Evolutionary conservation across 305 asterid genomes (phyloP).

Genomic region (Fraxinus albicans): DNA sequence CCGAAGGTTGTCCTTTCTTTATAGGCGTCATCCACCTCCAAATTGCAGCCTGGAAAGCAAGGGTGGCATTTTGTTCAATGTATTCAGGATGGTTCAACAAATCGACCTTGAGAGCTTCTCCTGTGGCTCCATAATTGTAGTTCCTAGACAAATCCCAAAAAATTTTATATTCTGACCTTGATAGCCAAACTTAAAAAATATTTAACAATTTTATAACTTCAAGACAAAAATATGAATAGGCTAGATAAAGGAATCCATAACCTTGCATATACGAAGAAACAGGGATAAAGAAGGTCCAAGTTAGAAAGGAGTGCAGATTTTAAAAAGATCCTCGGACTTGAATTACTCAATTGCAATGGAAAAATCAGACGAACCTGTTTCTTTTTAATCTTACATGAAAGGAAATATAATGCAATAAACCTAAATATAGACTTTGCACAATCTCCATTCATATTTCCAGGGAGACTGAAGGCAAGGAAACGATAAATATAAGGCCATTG

Average conservation of each 20-base stretch:
- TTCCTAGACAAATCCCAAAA: conserved; percentile 47
- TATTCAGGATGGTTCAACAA: conserved; percentile 84
- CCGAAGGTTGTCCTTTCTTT: conserved; percentile 77
- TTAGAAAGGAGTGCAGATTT: not conserved
- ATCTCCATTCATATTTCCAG: not conserved
- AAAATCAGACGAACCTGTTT: not conserved
- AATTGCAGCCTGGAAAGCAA: conserved; percentile 82
- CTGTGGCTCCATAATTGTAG: conserved; percentile 61
- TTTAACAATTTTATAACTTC: not conserved
- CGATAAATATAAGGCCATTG: not conserved
- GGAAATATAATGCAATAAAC: not conserved
- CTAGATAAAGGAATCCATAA: not conserved
- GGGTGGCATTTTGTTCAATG: conserved; percentile 86
- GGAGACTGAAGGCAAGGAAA: not conserved
- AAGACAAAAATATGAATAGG: not conserved
- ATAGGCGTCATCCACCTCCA: conserved; percentile 77
- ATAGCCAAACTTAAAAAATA: not conserved
- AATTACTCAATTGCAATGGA: not conserved
- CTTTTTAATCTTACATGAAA: not conserved
- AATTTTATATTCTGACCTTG: not conserved
- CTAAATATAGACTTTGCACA: not conserved
- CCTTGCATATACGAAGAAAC: not conserved
- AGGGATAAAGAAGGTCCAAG: not conserved
- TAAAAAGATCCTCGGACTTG: not conserved
- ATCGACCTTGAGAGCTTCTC: conserved; percentile 67